Evolutionary conservation across 352 stramenopile species (phyloP).

Genomic region (Thalassiosira allenii): DNA sequence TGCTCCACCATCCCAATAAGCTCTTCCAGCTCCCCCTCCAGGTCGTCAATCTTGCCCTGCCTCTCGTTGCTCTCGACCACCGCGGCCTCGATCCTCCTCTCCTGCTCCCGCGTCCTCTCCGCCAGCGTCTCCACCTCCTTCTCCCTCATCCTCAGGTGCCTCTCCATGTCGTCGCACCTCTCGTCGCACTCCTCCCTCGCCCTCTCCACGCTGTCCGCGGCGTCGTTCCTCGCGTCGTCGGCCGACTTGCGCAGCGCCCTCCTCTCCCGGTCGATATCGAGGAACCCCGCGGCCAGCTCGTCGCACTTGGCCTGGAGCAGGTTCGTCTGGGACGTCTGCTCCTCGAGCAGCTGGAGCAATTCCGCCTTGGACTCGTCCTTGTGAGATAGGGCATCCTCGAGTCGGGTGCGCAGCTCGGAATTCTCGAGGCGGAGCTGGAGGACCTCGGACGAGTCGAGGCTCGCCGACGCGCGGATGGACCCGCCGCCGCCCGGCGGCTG

Average conservation of each 20-base stretch:
- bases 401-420: constrained; percentile 15
- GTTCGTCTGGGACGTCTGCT: constrained; percentile 30
- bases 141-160: constrained; percentile 45
- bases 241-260: constrained; percentile 18
- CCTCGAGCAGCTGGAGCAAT: constrained; percentile 27
- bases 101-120: constrained; percentile 28
- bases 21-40: constrained; percentile 33
- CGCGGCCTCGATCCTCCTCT: constrained; percentile 22
- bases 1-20: constrained; percentile 23
- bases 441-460: no score
- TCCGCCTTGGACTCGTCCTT: constrained; percentile 38
- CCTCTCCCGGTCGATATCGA: constrained; percentile 45
- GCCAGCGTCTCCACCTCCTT: constrained; percentile 33
- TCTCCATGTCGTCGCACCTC: no score
- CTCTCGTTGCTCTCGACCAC: constrained; percentile 1
- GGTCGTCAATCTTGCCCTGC: constrained; percentile 9
- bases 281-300: constrained; percentile 20
- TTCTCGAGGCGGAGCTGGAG: constrained; percentile 46
- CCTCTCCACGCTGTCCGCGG: no score
- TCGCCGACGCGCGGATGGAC: background rate
- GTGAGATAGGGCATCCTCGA: constrained; percentile 13
- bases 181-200: background rate
- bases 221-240: constrained; percentile 11
- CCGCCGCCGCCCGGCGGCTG: background rate
- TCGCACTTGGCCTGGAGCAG: constrained; percentile 24